Evolutionary conservation across 371 early-diverging fungal genomes (phyloP).

Genomic region (Mucor racemosus): DNA sequence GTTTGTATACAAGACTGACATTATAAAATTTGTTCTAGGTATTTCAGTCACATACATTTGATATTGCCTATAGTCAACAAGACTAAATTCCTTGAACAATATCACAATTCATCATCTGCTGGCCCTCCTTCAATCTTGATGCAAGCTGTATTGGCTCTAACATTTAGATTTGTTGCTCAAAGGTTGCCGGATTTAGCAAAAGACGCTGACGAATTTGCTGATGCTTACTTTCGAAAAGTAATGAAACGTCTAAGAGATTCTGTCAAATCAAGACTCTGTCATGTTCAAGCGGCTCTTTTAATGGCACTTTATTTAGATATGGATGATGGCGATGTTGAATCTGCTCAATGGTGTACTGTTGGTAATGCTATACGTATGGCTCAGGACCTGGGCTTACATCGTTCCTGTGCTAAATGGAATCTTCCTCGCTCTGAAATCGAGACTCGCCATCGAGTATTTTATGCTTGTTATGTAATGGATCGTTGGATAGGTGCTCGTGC

Average conservation of each 20-base stretch:
- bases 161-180: conserved; percentile 44
- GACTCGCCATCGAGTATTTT: conserved; percentile 67
- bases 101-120: conserved; percentile 18
- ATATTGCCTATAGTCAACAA: conserved; percentile 62
- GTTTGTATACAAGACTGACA: too few relatives aligned
- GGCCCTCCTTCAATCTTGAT: conserved; percentile 42
- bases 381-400: conserved; percentile 72
- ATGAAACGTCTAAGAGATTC: conserved; percentile 44
- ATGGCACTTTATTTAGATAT: conserved; percentile 49
- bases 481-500: conserved; percentile 57
- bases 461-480: conserved; percentile 65
- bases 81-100: conserved; percentile 47
- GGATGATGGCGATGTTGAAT: conserved; percentile 49
- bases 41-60: conserved; percentile 59
- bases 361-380: conserved; percentile 73
- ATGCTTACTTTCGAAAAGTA: conserved; percentile 39
- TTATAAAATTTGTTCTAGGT: conserved; percentile 25
- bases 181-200: conserved; percentile 26
- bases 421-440: conserved; percentile 60
- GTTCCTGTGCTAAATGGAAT: conserved; percentile 59
- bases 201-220: conserved; percentile 39
- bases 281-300: conserved; percentile 47
- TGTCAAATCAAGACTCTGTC: conserved; percentile 36
- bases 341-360: conserved; percentile 59
- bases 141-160: conserved; percentile 55